These are phyloP conservation scores for Podospora didyma DNA, from an alignment of 495 filamentous ascomycete genomes.

Conservation along the genomic window DNA sequence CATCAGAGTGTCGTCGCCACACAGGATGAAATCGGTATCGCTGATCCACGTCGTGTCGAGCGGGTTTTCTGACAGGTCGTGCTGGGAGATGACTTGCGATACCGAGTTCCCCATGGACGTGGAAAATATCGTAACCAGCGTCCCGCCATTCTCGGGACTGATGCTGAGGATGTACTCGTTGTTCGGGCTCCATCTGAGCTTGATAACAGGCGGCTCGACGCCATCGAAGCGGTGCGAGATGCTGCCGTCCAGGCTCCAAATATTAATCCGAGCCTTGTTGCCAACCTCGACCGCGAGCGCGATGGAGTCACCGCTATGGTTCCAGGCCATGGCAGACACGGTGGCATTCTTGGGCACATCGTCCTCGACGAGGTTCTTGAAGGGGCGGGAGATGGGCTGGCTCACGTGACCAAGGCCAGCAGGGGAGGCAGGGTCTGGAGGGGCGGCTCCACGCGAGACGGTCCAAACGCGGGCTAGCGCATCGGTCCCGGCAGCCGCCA, in stretches of 20 bases:
- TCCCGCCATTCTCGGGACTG: conserved; percentile 46
- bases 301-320: conserved; percentile 58
- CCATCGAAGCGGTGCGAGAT: conserved; percentile 40
- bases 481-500: conserved; percentile 71
- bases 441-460: conserved; percentile 51
- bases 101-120: conserved; percentile 33
- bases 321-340: conserved; percentile 69
- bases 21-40: conserved; percentile 54
- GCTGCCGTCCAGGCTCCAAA: conserved; percentile 62
- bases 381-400: conserved; percentile 23
- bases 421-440: conserved; percentile 24
- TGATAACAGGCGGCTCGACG: conserved; percentile 50
- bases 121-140: conserved; percentile 49
- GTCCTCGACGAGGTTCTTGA: conserved; percentile 40
- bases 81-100: conserved; percentile 37
- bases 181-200: conserved; percentile 58
- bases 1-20: conserved; percentile 51
- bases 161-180: conserved; percentile 52
- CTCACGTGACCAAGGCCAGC: conserved; percentile 47
- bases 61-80: conserved; percentile 42
- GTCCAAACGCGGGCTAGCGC: conserved; percentile 79
- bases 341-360: conserved; percentile 41
- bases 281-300: conserved; percentile 66
- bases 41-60: conserved; percentile 60
- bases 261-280: conserved; percentile 58